Evolutionary conservation across 2,329 filamentous ascomycete species (phyloP), one percentile per base, ranked within the genome.

Genomic region (Claviceps sp.): DNA sequence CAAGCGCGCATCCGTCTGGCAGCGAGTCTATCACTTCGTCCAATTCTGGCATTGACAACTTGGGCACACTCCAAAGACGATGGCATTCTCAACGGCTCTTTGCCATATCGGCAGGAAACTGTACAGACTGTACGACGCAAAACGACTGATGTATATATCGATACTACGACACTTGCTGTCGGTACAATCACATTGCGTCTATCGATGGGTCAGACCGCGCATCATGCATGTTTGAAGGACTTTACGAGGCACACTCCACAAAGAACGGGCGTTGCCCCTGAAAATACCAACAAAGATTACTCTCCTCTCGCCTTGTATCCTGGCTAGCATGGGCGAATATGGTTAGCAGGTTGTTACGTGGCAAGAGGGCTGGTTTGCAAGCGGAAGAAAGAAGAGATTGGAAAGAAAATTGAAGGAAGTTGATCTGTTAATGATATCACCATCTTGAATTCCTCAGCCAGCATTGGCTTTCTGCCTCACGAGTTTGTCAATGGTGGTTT

Each of bases 301-400:
- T 85, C 64, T 87, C 67, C 81, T 84, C 81, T 78, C 70, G 75
- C 77, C 75, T 81, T 84, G 80, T 85, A 84, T 84, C 81, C 79
- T 80, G 68, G 66, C 70, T 70, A 74, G 73, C 76, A 82, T 68
- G 56, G 65, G 58, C 52, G 42, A 59, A 60, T 53, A 60, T 61
- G 68, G 68, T 67, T 72, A 72, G 71, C 66, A 79, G 78, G 79
- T 74, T 82, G 84, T 84, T 84, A 81, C 78, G 85, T 82, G 72
- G 78, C 75, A 76, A 79, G 81, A 85, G 80, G 67, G 59, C 34
- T 51, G 30, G 47, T 11, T 30, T 30, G 8, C 8, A 30, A 43
- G 11, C 20, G 6, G n/a, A 26, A 26, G 5, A 44, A n/a, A 26
- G 30, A 45, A 24, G 8, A 30, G 16, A 22, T 20, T 22, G 41